These are phyloP conservation scores for Rubia tinctorum DNA, from an alignment of 305 asterid species.

Conservation along the genomic window DNA sequence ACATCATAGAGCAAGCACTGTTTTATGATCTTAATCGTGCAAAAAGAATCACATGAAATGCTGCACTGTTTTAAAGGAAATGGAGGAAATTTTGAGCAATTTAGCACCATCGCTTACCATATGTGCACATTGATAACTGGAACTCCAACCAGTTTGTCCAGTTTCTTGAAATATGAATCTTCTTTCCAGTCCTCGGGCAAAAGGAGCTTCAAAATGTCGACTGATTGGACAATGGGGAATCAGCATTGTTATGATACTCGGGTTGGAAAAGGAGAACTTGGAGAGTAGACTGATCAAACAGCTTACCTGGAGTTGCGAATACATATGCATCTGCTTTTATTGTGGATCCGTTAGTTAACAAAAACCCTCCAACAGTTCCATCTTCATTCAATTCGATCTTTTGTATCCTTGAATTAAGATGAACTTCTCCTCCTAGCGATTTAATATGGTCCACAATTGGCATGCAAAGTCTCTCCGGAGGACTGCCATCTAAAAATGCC, in stretches of 20 bases:
- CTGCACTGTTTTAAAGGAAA: not conserved
- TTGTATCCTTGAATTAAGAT: conserved; percentile 72
- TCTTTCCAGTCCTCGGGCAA: conserved; percentile 90
- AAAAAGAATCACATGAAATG: not conserved
- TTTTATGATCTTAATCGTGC: not conserved
- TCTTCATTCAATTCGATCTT: conserved; percentile 74
- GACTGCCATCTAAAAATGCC: conserved; percentile 99
- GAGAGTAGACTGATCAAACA: conserved; percentile 8
- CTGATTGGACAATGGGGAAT: conserved; percentile 33
- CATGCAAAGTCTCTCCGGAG: conserved; percentile 98
- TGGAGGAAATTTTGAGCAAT: not conserved
- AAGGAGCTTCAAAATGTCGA: conserved; percentile 90
- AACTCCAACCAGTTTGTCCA: conserved; percentile 94
- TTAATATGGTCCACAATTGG: conserved; percentile 80
- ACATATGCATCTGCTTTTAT: conserved; percentile 85
- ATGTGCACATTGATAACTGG: conserved; percentile 98
- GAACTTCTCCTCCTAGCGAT: conserved; percentile 80
- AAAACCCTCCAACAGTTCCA: conserved; percentile 64
- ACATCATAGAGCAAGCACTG: not conserved
- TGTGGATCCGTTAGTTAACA: conserved; percentile 54
- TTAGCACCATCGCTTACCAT: conserved; percentile 56
- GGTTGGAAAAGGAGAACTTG: not conserved
- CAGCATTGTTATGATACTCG: conserved; percentile 3
- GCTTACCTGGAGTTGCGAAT: conserved; percentile 90
- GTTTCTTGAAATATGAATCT: conserved; percentile 70